Evolutionary conservation across 306 rosid genomes (phyloP).

Genomic region (Acacia melanoxylon): DNA sequence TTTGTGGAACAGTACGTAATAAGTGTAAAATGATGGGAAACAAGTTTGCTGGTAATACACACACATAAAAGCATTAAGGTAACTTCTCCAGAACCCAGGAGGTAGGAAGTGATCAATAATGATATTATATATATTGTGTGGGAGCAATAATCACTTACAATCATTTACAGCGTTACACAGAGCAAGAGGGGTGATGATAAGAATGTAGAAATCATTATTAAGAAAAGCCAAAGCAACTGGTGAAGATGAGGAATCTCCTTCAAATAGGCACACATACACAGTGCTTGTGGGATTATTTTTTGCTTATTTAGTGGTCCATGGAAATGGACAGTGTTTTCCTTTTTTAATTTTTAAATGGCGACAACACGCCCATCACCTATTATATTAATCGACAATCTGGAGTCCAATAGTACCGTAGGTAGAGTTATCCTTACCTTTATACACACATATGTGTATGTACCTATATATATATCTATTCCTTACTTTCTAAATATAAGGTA

Average conservation of each 20-base stretch:
- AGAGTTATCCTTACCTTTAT: neutral
- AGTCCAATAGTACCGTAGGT: neutral
- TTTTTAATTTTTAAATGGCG: neutral
- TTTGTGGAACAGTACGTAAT: neutral
- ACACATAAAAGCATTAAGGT: neutral
- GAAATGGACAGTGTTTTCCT: neutral
- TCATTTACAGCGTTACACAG: neutral
- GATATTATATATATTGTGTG: neutral
- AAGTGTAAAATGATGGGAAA: neutral
- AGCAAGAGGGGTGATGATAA: neutral
- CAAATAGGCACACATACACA: neutral
- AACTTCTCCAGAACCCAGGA: neutral
- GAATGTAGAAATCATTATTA: slow-evolving; percentile 9
- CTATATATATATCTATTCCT: too few relatives aligned
- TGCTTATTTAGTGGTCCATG: neutral
- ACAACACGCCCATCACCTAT: neutral
- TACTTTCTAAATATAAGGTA: too few relatives aligned
- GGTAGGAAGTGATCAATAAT: neutral
- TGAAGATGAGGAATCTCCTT: neutral
- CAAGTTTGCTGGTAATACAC: neutral
- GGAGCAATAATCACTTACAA: neutral
- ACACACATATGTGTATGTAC: too few relatives aligned
- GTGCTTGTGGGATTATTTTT: neutral
- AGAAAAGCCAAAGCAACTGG: neutral
- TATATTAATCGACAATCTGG: neutral